Conservation (phyloP, 2,329 filamentous ascomycete species). For the Clonostachys rhizophaga region DNA sequence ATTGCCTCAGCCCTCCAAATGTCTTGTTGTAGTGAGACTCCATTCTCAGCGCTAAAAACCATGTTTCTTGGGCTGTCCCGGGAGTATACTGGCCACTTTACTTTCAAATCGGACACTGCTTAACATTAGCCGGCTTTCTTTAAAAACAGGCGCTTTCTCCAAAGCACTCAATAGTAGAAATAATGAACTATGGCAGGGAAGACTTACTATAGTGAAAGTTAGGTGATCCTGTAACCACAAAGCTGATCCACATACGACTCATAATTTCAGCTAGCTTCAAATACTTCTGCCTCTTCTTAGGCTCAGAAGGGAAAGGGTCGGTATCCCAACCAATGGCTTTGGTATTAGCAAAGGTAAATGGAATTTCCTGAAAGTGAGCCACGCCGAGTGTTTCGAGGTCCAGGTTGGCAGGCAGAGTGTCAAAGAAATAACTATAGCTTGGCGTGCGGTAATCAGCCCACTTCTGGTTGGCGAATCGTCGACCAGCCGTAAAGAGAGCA, state of each 20-base stretch:
- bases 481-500: background rate
- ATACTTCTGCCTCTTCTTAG: slow-evolving; percentile 27
- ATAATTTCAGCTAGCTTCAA: slow-evolving; percentile 33
- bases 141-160: too few relatives aligned
- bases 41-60: slow-evolving; percentile 44
- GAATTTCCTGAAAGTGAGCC: slow-evolving; percentile 13
- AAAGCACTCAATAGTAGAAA: too few relatives aligned
- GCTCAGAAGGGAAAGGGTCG: slow-evolving; percentile 34
- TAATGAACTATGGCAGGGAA: too few relatives aligned
- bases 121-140: too few relatives aligned
- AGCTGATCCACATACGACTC: slow-evolving; percentile 41
- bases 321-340: slow-evolving; percentile 29
- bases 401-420: slow-evolving; percentile 41
- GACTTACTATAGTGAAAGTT: slow-evolving; percentile 11
- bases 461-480: slow-evolving; percentile 38
- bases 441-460: slow-evolving; percentile 40
- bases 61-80: slow-evolving; percentile 32
- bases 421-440: slow-evolving; percentile 50
- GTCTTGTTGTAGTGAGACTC: too few relatives aligned
- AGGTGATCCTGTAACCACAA: slow-evolving; percentile 37
- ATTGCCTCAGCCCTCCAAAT: too few relatives aligned
- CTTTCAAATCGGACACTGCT: too few relatives aligned
- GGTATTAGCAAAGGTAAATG: slow-evolving; percentile 43
- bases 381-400: slow-evolving; percentile 32
- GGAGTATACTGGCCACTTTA: slow-evolving; percentile 37